Evolutionary conservation across 352 stramenopile genomes (phyloP), one percentile per base, ranked within the genome.

Genomic region (Globisporangium polare): DNA sequence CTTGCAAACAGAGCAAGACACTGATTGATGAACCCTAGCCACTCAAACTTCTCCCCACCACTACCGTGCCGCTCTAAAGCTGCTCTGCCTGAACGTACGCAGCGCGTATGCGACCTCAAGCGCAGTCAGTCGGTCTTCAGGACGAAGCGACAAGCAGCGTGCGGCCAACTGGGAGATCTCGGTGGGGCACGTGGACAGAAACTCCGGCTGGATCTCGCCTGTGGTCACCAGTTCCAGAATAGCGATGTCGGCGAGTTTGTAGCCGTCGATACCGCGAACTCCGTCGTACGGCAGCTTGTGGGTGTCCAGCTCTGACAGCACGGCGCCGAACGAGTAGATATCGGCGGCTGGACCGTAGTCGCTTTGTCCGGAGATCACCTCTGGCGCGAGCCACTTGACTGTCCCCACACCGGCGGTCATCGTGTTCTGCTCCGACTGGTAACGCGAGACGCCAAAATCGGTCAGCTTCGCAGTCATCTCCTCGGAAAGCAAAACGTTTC

Each of bases 361-460:
- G 17, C 60, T 39, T 41, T 26, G 53, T 1, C 71, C 71, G 24
- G 69, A 67, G 18, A 81, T 64, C 20, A 81, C 71, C 63, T 81
- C 73, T 2, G 73, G 71, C 0, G 73, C 71, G 52, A 79, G 61
- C 71, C 73, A 81, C 7, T 58, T 56, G 17, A 62, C 60, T 5
- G 58, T 73, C 4, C 49, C 50, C 4, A 62, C 54, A 33, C 64
- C 39, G 5, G 63, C 51, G 8, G 75, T 90, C 77, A 88, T 88
- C 2, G 74, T 83, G 22, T 72, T 69, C 13, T 78, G 60, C 37
- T 68, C 54, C 3, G 71, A 78, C 15, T 73, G 66, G 55, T 73
- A 80, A 6, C 76, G 64, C 20, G 79, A 79, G 17, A 73, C 65
- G 3, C 78, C 80, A 63, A 90, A 88, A 62, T 86, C 80, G 0